Evolutionary conservation across 371 early-diverging fungal species (phyloP), one percentile per base, ranked within the genome.

Genomic region (Pancytospora epiphaga): DNA sequence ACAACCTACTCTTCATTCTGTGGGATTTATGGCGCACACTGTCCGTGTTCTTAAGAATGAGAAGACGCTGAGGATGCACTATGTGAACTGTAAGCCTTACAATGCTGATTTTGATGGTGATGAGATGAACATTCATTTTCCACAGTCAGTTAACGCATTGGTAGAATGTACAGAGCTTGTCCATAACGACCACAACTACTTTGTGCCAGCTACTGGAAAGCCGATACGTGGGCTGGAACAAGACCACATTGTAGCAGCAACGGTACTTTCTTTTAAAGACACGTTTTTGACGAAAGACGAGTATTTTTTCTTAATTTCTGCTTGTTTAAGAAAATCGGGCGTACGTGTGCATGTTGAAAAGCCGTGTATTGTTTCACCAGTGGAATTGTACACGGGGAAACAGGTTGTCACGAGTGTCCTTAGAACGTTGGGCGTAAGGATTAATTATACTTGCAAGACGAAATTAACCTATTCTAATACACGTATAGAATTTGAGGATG

Each of bases 91-190:
- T 84, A 93, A 93, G 79, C 88, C 92, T 3, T 92, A 91, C 77
- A 94, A 94, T 81, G 97, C 97, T 66, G 99, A 99, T 86, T 97
- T 99, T 84, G 99, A 97, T 83, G 99, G 99, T 78, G 99, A 97
- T 84, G 99, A 99, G 83, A 99, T 99, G 96, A 99, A 99, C 83
- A 87, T 94, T 73, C 99, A 99, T 84, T 95, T 95, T 77, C 95
- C 95, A 37, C 98, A 99, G 83, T 90, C 89, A 81, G 90, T 93
- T 82, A 83, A 90, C 56, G 92, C 93, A 12, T 86, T 92, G 58
- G 89, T 95, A 32, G 99, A 98, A 83, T 93, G 93, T 37, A 84
- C 87, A 72, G 77, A 91, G 72, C 91, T 99, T 70, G 92, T 91
- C 66, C 89, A 89, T 62, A 95, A 91, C 1, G 94, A 97, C 77